Percentiles rank a stretch among this genome's conserved stretches.
Evolutionary conservation across 2,329 filamentous ascomycete species (phyloP).

Genomic region (Ophiostoma tasmaniense): DNA sequence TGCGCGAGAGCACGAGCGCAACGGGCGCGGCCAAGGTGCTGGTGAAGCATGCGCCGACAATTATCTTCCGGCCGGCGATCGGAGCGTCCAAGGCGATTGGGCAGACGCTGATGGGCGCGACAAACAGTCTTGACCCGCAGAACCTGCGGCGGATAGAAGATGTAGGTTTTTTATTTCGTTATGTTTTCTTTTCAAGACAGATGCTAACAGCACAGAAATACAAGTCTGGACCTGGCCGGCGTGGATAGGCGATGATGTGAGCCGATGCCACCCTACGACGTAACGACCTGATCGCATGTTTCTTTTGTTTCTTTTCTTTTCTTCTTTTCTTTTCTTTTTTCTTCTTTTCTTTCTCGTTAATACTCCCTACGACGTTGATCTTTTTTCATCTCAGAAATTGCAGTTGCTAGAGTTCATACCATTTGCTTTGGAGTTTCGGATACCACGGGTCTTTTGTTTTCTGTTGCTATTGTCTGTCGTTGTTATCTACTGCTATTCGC

Average conservation of each 20-base stretch:
- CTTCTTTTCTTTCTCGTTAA: not conserved
- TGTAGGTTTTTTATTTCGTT: constrained; percentile 67
- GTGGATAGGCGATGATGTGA: not conserved
- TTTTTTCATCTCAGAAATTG: constrained; percentile 3
- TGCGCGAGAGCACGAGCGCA: constrained; percentile 77
- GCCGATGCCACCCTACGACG: not conserved
- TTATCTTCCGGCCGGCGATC: constrained; percentile 83
- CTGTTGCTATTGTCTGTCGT: not conserved
- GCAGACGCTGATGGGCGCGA: constrained; percentile 83
- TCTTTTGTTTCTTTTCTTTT: not conserved
- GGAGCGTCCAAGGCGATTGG: constrained; percentile 83
- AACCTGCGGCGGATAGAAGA: constrained; percentile 78
- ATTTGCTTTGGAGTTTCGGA: constrained; percentile 7
- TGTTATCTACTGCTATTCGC: not conserved
- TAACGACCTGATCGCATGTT: not conserved
- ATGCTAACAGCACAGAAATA: constrained; percentile 21
- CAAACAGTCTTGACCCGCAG: constrained; percentile 78
- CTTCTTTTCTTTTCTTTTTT: not conserved
- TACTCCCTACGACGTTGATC: not conserved
- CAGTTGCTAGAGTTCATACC: constrained; percentile 5
- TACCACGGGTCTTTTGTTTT: not conserved
- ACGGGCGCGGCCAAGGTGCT: constrained; percentile 73
- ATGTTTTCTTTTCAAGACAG: too few relatives aligned
- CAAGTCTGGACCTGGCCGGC: constrained; percentile 23
- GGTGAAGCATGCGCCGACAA: constrained; percentile 75